Conservation (phyloP, 148 eudicot genomes). For the Cornus florida region DNA sequence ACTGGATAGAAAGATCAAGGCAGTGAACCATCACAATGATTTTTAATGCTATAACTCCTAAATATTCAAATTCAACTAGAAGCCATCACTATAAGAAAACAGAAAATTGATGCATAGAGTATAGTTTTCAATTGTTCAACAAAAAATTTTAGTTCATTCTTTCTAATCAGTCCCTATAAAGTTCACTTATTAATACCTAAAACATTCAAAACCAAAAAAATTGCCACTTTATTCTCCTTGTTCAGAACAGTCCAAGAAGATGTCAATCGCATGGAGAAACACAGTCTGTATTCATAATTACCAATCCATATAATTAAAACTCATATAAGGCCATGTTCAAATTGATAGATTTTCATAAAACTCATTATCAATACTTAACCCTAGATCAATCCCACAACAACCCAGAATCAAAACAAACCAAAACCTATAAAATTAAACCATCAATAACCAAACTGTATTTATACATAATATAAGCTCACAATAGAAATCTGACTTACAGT, state of each 20-base stretch:
- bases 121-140: neutral
- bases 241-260: neutral
- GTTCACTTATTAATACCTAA: neutral
- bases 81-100: neutral
- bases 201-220: neutral
- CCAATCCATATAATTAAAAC: neutral
- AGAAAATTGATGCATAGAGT: neutral
- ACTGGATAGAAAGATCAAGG: neutral
- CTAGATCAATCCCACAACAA: constrained; percentile 11
- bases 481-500: constrained; percentile 48
- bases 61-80: neutral
- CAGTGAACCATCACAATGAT: neutral
- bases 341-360: neutral
- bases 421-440: neutral
- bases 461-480: neutral
- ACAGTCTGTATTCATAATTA: neutral
- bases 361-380: neutral
- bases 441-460: neutral
- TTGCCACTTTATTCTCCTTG: neutral
- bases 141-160: neutral
- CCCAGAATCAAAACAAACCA: neutral
- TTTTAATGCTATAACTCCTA: neutral
- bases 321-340: neutral
- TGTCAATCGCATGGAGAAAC: neutral
- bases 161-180: neutral